Base-by-base conservation (phyloP, 805 yeast species). In the Scheffersomyces amazonensis region DNA sequence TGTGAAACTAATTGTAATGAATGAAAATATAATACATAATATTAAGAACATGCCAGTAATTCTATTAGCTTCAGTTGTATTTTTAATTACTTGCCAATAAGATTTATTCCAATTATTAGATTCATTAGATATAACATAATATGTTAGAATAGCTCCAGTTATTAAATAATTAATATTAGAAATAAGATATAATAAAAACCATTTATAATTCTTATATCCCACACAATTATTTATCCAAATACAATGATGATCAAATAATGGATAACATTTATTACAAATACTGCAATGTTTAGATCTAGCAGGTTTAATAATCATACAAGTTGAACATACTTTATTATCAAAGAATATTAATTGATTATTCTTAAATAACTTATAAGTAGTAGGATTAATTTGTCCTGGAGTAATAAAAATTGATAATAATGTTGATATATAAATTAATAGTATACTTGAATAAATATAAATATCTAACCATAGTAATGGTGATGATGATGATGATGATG, bases 221-320 rank as follows among this genome's bases (percentile, higher is more conserved):
- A 87, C 73, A 54, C 96, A 87, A 48, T 80, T 85, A 50, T 83
- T 81, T 31, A 80, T 70, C 81, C 83, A 80, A 12, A 78, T 52
- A 50, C 85, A 80, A 56, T 80, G 84, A 50, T 80, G 85, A 55
- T 80, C 85, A 45, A 59, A 66, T 44, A 72, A 47, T 28, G 69
- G 60, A 2, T 73, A 57, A 49, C 85, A 80, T 16, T 52, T 39
- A 21, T 75, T 62, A 52, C 96, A 87, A 0, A 82, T 70, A 1
- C 73, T 60, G 53, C 85, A 80, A 53, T 80, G 85, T 39, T 83
- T 76, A 1, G 89, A 73, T 20, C 85, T 56, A 3, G 85, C 84
- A 0, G 85, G 85, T 58, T 78, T 56, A 41, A 53, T 31, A 13
- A 60, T 32, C 11, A 48, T 38, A 47, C 85, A 80, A 0, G 83